These are phyloP conservation scores for Leccinellum rugosiceps DNA, from an alignment of 768 basidiomycete genomes.

Conservation along the genomic window DNA sequence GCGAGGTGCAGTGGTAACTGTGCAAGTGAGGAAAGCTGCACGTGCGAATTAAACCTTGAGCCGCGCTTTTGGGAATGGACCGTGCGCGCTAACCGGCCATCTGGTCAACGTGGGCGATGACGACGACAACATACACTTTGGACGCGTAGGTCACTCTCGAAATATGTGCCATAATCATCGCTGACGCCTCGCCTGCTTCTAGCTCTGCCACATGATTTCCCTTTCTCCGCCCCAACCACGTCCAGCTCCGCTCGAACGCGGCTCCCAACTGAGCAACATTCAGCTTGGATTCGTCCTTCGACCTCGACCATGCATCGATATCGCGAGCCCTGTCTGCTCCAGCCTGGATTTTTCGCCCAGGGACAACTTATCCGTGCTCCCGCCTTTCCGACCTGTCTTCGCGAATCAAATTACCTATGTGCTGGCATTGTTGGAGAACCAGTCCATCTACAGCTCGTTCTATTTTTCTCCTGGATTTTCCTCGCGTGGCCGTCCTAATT, in stretches of 20 bases:
- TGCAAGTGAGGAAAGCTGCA: slow-evolving; percentile 26
- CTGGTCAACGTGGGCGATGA: slow-evolving; percentile 16
- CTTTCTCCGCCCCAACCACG: slow-evolving; percentile 34
- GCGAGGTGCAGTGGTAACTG: slow-evolving; percentile 27
- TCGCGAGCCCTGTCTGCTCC: not conserved
- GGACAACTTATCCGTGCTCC: not conserved
- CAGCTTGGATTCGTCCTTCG: not conserved
- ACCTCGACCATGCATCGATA: not conserved
- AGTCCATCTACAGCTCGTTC: not conserved
- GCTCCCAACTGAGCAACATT: not conserved
- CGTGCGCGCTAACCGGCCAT: slow-evolving; percentile 20
- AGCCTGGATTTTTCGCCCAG: not conserved
- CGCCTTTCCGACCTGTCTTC: too few species aligned
- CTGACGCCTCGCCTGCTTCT: slow-evolving; percentile 14
- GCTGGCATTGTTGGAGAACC: not conserved
- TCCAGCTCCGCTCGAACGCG: slow-evolving; percentile 36
- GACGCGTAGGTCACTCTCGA: not conserved
- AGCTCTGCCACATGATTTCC: slow-evolving; percentile 23
- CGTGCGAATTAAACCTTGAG: slow-evolving; percentile 33
- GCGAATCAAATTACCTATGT: not conserved
- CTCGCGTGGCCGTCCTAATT: slow-evolving; percentile 2
- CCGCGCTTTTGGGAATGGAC: slow-evolving; percentile 25
- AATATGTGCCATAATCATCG: slow-evolving; percentile 27
- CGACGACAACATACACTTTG: slow-evolving; percentile 15
- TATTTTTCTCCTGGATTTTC: not conserved